These are phyloP conservation scores for Aspergillus versicolor DNA, from an alignment of 2,329 filamentous ascomycete species.

Conservation along the genomic window DNA sequence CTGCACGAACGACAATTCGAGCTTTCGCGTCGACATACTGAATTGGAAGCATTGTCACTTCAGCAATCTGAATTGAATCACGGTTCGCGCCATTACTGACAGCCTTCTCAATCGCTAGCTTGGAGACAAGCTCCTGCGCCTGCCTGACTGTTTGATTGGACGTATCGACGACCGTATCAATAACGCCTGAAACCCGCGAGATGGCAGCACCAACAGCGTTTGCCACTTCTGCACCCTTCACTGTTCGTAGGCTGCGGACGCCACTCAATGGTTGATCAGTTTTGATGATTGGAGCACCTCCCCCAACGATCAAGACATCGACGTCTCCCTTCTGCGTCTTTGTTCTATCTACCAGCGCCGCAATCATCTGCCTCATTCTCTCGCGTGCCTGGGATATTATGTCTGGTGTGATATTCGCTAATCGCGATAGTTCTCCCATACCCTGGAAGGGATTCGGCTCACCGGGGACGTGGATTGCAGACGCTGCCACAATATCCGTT, in stretches of 20 bases:
- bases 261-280: background rate
- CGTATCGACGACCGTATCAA: conserved; percentile 10
- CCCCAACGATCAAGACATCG: conserved; percentile 60
- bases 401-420: background rate
- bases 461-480: background rate
- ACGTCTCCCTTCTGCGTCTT: conserved; percentile 11
- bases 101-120: conserved; percentile 2
- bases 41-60: conserved; percentile 39
- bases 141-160: conserved; percentile 20
- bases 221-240: conserved; percentile 48
- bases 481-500: conserved; percentile 55
- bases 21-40: conserved; percentile 35
- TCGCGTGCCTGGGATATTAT: background rate
- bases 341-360: conserved; percentile 10
- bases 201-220: conserved; percentile 66
- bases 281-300: conserved; percentile 44
- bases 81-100: conserved; percentile 1
- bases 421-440: background rate
- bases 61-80: conserved; percentile 35
- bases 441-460: background rate
- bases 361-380: conserved; percentile 2
- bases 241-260: conserved; percentile 1
- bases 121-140: conserved; percentile 1
- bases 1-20: conserved; percentile 31
- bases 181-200: conserved; percentile 53